Evolutionary conservation across 305 asterid genomes (phyloP).

Genomic region (Caryopteris hybrid): DNA sequence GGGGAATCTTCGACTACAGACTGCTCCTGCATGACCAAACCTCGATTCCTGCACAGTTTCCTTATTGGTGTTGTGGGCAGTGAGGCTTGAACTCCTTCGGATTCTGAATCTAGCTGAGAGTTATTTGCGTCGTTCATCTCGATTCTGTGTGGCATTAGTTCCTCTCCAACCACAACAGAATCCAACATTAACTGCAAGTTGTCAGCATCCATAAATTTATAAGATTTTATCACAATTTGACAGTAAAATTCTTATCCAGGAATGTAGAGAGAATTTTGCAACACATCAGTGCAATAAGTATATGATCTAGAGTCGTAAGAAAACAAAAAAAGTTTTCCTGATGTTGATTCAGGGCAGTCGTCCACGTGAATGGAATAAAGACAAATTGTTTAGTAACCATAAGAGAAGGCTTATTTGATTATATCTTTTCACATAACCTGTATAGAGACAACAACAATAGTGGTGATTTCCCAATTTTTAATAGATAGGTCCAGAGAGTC

Average conservation of each 20-base stretch:
- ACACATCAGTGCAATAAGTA: not conserved
- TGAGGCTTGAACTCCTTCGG: slow-evolving; percentile 34
- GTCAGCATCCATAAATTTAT: not conserved
- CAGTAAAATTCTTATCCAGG: too few species aligned
- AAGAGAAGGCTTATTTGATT: not conserved
- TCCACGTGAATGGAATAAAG: not conserved
- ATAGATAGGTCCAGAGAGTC: not conserved
- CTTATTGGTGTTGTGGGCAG: slow-evolving; percentile 76
- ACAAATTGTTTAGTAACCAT: not conserved
- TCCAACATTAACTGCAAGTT: slow-evolving; percentile 68
- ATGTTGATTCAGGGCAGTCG: not conserved
- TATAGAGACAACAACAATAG: not conserved
- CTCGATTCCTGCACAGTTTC: slow-evolving; percentile 79
- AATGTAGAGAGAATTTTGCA: not conserved
- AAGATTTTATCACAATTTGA: not conserved
- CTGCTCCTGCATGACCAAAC: slow-evolving; percentile 81
- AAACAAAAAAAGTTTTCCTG: not conserved
- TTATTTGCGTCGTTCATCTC: slow-evolving; percentile 10
- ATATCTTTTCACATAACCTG: not conserved
- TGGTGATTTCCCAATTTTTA: not conserved
- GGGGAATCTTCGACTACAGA: slow-evolving; percentile 73
- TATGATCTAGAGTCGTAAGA: not conserved
- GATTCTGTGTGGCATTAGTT: slow-evolving; percentile 77
- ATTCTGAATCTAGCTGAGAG: slow-evolving; percentile 23
- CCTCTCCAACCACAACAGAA: slow-evolving; percentile 64